phyloP scores from a whole-genome alignment of 805 yeast species.

The Cyberlindnera saturnus region DNA sequence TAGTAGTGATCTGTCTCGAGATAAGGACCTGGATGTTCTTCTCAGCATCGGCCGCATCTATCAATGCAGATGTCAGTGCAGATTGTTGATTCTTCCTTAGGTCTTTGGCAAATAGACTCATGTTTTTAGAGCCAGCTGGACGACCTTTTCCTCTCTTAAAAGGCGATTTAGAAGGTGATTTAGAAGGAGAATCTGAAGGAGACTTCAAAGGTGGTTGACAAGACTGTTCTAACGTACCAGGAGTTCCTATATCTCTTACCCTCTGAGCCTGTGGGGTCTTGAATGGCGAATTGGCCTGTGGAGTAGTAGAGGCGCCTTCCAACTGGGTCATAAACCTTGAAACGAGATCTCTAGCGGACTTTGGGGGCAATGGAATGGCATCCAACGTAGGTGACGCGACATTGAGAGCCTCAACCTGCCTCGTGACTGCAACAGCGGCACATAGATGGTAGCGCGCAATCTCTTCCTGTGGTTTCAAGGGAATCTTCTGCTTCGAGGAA shows the following conservation, averaged over 20 bases:
- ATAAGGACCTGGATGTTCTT: constrained; percentile 30
- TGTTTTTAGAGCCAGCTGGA: constrained; percentile 16
- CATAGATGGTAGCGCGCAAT: constrained; percentile 64
- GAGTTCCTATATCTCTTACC: neutral
- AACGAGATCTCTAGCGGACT: constrained; percentile 31
- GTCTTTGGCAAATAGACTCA: constrained; percentile 23
- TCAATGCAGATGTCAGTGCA: neutral
- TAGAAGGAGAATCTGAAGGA: neutral
- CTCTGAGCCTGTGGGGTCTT: neutral
- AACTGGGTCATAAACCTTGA: constrained; percentile 5
- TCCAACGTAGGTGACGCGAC: constrained; percentile 44
- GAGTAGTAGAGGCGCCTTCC: neutral
- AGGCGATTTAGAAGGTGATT: neutral
- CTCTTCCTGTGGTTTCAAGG: constrained; percentile 48
- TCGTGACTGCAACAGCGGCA: constrained; percentile 54
- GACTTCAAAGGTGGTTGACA: neutral
- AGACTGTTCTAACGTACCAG: neutral
- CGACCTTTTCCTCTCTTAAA: constrained; percentile 10
- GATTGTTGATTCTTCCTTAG: neutral
- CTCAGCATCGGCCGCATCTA: constrained; percentile 12
- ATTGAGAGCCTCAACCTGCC: constrained; percentile 34
- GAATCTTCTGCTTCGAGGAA: constrained; percentile 45
- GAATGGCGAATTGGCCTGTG: constrained; percentile 8
- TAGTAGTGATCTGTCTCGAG: constrained; percentile 35
- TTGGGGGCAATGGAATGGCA: constrained; percentile 53